phyloP scores from a whole-genome alignment of 768 basidiomycete species.

The Tulasnella calospora region DNA sequence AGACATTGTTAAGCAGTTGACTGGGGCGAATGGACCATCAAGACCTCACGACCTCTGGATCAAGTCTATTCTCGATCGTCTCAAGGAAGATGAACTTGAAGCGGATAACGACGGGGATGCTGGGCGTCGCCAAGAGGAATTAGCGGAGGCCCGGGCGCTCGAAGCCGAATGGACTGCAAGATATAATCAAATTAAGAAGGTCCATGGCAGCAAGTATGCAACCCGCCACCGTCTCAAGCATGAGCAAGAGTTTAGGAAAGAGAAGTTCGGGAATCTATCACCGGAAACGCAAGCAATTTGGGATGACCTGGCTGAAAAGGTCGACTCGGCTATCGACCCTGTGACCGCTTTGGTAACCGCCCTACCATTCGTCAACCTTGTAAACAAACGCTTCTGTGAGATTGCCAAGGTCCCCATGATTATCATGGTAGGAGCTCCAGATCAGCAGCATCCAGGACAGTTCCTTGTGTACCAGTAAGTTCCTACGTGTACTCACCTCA shows the following conservation, averaged over 20 bases:
- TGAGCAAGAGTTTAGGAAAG: not conserved
- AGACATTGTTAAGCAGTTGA: not conserved
- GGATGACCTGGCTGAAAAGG: not conserved
- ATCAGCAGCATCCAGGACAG: not conserved
- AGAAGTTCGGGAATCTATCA: not conserved
- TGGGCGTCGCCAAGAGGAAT: not conserved
- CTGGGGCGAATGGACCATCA: not conserved
- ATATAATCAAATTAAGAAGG: not conserved
- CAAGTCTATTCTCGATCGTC: not conserved
- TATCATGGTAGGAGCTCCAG: not conserved
- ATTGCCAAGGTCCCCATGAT: not conserved
- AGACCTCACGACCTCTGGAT: not conserved
- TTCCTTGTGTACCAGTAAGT: not conserved
- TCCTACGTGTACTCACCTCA: not conserved
- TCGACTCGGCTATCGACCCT: not conserved
- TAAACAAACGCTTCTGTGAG: not conserved
- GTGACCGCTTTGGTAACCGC: not conserved
- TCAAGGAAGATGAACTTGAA: not conserved
- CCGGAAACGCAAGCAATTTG: not conserved
- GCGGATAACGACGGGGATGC: not conserved
- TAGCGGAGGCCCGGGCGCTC: not conserved
- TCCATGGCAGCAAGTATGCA: not conserved
- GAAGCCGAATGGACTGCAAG: not conserved
- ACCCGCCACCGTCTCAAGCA: not conserved
- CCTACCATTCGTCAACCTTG: not conserved